Base-by-base conservation (phyloP, 1,139 yeast species). In the Yamadazyma diospyri region DNA sequence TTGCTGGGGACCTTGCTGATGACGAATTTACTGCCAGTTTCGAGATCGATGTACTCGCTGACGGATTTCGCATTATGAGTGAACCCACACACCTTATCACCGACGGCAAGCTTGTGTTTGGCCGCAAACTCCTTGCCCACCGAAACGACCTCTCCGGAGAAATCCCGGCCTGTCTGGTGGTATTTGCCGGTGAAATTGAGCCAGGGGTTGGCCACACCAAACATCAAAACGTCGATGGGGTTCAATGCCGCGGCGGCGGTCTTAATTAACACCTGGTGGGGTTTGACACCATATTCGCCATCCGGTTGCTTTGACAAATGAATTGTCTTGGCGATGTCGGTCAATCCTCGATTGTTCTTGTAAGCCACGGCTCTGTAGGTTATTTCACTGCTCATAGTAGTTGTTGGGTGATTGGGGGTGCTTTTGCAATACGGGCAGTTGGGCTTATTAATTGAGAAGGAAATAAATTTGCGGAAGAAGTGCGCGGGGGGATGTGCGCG, bases 81-180 rank as follows among this genome's bases (percentile, higher is more conserved):
- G 9, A 24, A 24, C 9, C 94, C 94, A 47, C 72, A 73, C 2
- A 83, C 81, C 25, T 69, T 66, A 45, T 83, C 92, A 20, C 88
- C 92, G 5, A 58, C 71, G 16, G 60, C 54, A 53, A 72, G 69
- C n/a, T 40, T 40, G 12, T 19, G 21, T 23, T 23, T 29, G 7
- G 10, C 11, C 3, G 48, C 48, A 9, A 71, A 54, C 5, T 55
- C 51, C 1, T 55, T 53, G 9, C 94, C 94, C 27, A 80, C 75
- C 21, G 76, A 66, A 2, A 69, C 69, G 23, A 85, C 65, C 1
- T 63, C 60, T 25, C 95, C 95, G 9, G 81, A 55, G 46, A 72
- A 84, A 47, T 85, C 95, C 37, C 75, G 62, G 3, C 92, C 92
- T 19, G 79, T 50, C 6, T 85, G 85, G 20, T n/a, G 17, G 6